Percentiles rank a stretch among this genome's conserved stretches.
Conservation (phyloP, 2,329 filamentous ascomycete species). For the Eutypella sp. region DNA sequence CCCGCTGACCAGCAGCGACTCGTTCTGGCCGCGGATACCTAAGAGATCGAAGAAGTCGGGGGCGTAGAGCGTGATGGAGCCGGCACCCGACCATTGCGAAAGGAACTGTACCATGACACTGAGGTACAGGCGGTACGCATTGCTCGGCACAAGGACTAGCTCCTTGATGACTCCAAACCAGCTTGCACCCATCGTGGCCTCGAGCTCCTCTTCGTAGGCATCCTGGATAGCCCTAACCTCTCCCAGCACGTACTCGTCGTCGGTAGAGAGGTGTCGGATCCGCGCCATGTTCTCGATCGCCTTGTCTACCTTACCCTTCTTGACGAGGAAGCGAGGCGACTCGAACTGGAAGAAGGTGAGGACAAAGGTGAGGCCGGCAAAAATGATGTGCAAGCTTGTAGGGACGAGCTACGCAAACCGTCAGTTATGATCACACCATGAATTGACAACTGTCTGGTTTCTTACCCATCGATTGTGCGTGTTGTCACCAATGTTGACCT, state of each 20-base stretch:
- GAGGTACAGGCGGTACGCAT: constrained; percentile 69
- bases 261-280: constrained; percentile 53
- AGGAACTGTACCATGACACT: constrained; percentile 65
- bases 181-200: constrained; percentile 63
- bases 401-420: constrained; percentile 55
- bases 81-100: constrained; percentile 69
- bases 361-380: constrained; percentile 65
- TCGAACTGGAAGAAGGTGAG: constrained; percentile 66
- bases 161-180: constrained; percentile 63
- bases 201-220: constrained; percentile 64
- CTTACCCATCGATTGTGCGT: constrained; percentile 44
- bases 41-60: constrained; percentile 68
- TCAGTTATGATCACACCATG: constrained; percentile 3
- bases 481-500: constrained; percentile 43
- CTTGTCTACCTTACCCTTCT: constrained; percentile 54
- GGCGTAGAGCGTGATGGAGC: constrained; percentile 72
- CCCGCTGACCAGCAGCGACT: constrained; percentile 67
- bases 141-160: constrained; percentile 61
- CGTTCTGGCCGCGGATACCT: constrained; percentile 62
- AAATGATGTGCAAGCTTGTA: constrained; percentile 72
- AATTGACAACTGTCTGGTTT: not conserved
- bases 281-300: constrained; percentile 51
- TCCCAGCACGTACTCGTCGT: constrained; percentile 55
- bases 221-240: constrained; percentile 62
- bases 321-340: constrained; percentile 67